These are phyloP conservation scores for Claviceps maximensis DNA, from an alignment of 2,329 filamentous ascomycete genomes.

Conservation along the genomic window DNA sequence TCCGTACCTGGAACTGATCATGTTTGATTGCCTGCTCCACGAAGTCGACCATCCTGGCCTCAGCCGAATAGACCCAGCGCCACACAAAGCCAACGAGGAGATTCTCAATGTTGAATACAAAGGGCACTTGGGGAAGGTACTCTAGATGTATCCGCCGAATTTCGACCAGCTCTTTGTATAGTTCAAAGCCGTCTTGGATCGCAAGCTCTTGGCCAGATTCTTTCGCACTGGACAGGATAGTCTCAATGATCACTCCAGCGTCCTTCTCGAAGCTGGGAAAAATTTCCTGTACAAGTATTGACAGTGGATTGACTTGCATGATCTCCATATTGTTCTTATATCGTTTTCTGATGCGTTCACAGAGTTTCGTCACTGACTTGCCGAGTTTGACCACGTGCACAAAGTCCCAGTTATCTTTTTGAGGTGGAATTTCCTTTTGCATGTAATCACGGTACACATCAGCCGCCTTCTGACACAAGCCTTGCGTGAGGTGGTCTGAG, in stretches of 20 bases:
- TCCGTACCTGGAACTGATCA: conserved; percentile 69
- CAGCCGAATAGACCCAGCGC: conserved; percentile 80
- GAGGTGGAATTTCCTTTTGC: conserved; percentile 64
- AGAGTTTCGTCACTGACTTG: conserved; percentile 71
- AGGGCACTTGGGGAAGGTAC: conserved; percentile 58
- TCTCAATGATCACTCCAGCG: conserved; percentile 68
- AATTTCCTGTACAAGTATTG: conserved; percentile 66
- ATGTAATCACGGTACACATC: conserved; percentile 72
- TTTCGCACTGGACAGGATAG: conserved; percentile 63
- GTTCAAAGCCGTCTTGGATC: conserved; percentile 82
- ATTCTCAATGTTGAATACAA: conserved; percentile 78
- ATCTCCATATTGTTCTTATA: conserved; percentile 81
- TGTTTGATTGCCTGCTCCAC: conserved; percentile 86
- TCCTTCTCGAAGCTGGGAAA: conserved; percentile 87
- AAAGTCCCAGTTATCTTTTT: conserved; percentile 78
- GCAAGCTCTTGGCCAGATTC: conserved; percentile 62
- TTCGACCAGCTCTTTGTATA: conserved; percentile 79
- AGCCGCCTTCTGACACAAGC: conserved; percentile 59
- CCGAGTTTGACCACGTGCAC: conserved; percentile 82
- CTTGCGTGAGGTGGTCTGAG: conserved; percentile 55
- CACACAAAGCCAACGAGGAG: conserved; percentile 86
- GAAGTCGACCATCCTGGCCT: conserved; percentile 66
- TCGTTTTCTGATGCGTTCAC: conserved; percentile 80
- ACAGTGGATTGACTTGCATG: conserved; percentile 55
- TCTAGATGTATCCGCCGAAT: conserved; percentile 71